phyloP scores from a whole-genome alignment of 2,329 filamentous ascomycete species.

The Dothiorella sarmentorum region DNA sequence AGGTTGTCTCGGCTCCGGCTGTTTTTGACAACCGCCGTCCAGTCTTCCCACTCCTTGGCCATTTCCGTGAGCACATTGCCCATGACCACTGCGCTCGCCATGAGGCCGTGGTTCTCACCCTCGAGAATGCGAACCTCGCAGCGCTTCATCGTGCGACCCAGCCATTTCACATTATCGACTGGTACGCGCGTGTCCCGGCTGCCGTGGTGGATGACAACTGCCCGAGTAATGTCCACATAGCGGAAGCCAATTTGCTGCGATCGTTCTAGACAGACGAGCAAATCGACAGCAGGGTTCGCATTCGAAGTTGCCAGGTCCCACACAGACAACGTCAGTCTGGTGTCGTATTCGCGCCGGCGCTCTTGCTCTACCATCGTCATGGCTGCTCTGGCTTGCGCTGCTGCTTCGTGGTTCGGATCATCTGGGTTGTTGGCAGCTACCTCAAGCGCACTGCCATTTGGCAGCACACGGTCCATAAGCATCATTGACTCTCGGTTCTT shows the following conservation, averaged over 20 bases:
- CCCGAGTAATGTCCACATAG: conserved; percentile 90
- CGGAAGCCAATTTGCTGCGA: conserved; percentile 90
- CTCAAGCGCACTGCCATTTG: conserved; percentile 35
- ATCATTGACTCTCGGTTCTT: conserved; percentile 46
- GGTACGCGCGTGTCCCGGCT: conserved; percentile 87
- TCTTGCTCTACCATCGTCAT: conserved; percentile 66
- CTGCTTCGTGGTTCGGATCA: conserved; percentile 32
- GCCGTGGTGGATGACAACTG: conserved; percentile 92
- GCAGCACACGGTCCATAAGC: conserved; percentile 48
- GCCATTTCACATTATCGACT: conserved; percentile 91
- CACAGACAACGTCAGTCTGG: conserved; percentile 82
- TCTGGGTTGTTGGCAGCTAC: conserved; percentile 26
- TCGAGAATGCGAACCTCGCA: conserved; percentile 90
- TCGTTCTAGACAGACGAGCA: conserved; percentile 88
- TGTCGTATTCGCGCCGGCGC: conserved; percentile 73
- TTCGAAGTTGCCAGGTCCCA: conserved; percentile 90
- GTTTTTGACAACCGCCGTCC: conserved; percentile 28
- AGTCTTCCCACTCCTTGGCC: conserved; percentile 72
- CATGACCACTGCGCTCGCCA: conserved; percentile 94
- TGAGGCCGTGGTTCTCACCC: conserved; percentile 89
- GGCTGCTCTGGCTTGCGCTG: conserved; percentile 43
- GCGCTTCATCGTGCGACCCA: conserved; percentile 87
- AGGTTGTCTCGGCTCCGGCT: conserved; percentile 15
- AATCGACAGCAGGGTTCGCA: conserved; percentile 89
- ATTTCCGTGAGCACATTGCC: conserved; percentile 92